A percentile compares a stretch with the other conserved stretches of the same genome.
These are phyloP conservation scores for Aphanomyces cochlioides DNA, from an alignment of 352 stramenopile species.

Conservation along the genomic window DNA sequence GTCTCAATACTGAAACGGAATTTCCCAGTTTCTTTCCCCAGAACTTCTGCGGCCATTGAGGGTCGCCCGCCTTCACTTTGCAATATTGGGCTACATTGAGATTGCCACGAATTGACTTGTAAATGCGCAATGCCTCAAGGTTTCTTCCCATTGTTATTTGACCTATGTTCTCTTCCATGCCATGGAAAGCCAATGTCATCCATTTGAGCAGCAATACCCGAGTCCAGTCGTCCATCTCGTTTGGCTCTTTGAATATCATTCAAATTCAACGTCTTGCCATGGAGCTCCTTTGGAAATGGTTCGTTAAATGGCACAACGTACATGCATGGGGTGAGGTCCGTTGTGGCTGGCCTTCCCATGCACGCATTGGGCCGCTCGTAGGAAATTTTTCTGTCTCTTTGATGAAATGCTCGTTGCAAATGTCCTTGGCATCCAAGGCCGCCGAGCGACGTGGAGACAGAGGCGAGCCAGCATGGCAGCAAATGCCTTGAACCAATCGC, in stretches of 20 bases:
- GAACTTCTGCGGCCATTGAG: constrained; percentile 7
- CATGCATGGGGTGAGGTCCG: neutral
- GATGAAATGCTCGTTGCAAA: neutral
- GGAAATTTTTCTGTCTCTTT: neutral
- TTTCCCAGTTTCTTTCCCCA: constrained; percentile 4
- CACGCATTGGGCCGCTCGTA: neutral
- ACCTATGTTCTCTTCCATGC: too few relatives aligned
- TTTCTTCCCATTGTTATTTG: too few relatives aligned
- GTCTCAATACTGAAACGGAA: neutral
- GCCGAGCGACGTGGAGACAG: too few relatives aligned
- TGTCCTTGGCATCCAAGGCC: too few relatives aligned
- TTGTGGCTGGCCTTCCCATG: neutral
- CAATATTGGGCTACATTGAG: too few relatives aligned
- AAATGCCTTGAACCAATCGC: too few relatives aligned
- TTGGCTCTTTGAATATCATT: too few relatives aligned
- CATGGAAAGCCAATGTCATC: neutral
- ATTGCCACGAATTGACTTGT: constrained; percentile 21
- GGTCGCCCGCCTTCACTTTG: neutral
- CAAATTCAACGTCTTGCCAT: constrained; percentile 1
- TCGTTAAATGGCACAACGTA: neutral
- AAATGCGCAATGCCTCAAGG: too few relatives aligned
- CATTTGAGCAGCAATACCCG: too few relatives aligned
- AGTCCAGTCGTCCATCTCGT: too few relatives aligned
- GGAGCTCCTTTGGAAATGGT: neutral
- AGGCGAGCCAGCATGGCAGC: too few relatives aligned